Percentiles rank a stretch among this genome's conserved stretches.
Conservation (phyloP, 352 stramenopile genomes). For the Phytophthora quininea region DNA sequence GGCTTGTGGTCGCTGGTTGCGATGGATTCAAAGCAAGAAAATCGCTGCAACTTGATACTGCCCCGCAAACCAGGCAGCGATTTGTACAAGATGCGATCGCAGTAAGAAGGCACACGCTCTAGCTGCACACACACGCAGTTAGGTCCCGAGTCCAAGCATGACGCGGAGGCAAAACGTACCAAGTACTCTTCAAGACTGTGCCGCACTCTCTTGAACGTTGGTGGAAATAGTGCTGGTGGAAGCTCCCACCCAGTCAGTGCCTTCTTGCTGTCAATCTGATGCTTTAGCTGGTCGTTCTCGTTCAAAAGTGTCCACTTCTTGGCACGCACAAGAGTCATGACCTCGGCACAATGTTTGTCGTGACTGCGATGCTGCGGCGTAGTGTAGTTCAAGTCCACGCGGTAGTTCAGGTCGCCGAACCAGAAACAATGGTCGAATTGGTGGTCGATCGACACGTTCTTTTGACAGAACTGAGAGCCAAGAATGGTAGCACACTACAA, state of each 20-base stretch:
- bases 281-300: conserved; percentile 79
- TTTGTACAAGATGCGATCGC: conserved; percentile 84
- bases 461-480: conserved; percentile 60
- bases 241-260: conserved; percentile 72
- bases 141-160: conserved; percentile 1
- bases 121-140: conserved; percentile 30
- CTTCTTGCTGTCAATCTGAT: conserved; percentile 64
- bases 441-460: conserved; percentile 73
- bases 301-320: conserved; percentile 74
- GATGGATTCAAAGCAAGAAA: conserved; percentile 68
- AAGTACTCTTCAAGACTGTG: conserved; percentile 44
- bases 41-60: conserved; percentile 63
- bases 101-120: conserved; percentile 84
- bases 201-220: conserved; percentile 86
- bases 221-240: conserved; percentile 65
- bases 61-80: conserved; percentile 63
- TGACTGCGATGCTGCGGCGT: conserved; percentile 49
- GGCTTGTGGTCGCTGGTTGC: conserved; percentile 89
- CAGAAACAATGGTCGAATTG: conserved; percentile 90
- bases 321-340: conserved; percentile 57
- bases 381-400: conserved; percentile 74
- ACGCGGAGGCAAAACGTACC: conserved; percentile 11
- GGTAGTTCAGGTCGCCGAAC: conserved; percentile 90
- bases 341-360: conserved; percentile 72
- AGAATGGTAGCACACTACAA: conserved; percentile 79